Conservation (phyloP, 192 early-diverging fungal species). For the Entomortierella lignicola region DNA sequence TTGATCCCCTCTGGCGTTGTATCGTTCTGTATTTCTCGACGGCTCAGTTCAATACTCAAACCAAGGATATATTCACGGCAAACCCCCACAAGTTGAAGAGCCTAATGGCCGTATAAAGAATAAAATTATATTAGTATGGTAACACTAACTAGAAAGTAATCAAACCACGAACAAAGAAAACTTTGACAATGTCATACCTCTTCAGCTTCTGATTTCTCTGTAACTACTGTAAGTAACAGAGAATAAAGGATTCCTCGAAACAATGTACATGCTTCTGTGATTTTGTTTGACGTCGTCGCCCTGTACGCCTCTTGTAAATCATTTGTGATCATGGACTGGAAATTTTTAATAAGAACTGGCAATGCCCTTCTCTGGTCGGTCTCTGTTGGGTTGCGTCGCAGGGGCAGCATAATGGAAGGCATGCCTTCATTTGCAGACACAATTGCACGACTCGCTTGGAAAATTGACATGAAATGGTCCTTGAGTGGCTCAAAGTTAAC, state of each 20-base stretch:
- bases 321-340: conserved; percentile 65
- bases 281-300: conserved; percentile 84
- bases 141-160: too few species aligned
- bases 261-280: conserved; percentile 78
- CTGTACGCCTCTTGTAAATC: conserved; percentile 90
- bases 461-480: conserved; percentile 87
- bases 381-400: conserved; percentile 74
- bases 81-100: conserved; percentile 77
- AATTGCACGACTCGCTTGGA: conserved; percentile 76
- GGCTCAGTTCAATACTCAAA: conserved; percentile 83
- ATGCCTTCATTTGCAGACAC: conserved; percentile 70
- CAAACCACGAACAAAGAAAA: too few species aligned
- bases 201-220: conserved; percentile 71
- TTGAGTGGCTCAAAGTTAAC: conserved; percentile 94
- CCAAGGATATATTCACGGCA: conserved; percentile 94
- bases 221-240: conserved; percentile 80
- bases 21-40: conserved; percentile 69
- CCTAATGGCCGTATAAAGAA: conserved; percentile 15
- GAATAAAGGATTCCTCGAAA: conserved; percentile 85
- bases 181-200: conserved; percentile 75
- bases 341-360: conserved; percentile 71
- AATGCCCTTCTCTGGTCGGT: conserved; percentile 64
- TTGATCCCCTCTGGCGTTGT: conserved; percentile 69
- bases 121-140: too few species aligned
- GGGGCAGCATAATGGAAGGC: conserved; percentile 70